Evolutionary conservation across 352 stramenopile genomes (phyloP).

Genomic region (Thalassiosira oceanica): DNA sequence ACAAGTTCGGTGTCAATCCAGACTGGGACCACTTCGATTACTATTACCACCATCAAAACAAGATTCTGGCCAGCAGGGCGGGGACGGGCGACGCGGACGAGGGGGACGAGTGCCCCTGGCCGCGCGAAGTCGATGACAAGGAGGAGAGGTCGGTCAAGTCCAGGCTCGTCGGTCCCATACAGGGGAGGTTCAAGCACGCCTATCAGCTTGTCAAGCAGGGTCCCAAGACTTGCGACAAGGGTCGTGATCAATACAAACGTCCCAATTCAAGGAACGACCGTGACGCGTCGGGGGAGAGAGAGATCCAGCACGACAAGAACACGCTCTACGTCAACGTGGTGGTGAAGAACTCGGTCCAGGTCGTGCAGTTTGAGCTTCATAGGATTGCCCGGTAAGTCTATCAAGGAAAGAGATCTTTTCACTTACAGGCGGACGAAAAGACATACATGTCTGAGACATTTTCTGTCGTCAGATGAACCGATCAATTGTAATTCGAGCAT

Average conservation of each 20-base stretch:
- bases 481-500: too few species aligned
- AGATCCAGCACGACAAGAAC: conserved; percentile 46
- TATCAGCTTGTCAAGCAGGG: conserved; percentile 76
- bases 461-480: too few species aligned
- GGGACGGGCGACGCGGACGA: conserved; percentile 10
- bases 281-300: neutral
- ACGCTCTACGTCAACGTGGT: conserved; percentile 78
- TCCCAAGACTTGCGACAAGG: too few species aligned
- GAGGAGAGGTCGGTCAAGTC: conserved; percentile 18
- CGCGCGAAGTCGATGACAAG: conserved; percentile 26
- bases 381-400: too few species aligned
- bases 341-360: conserved; percentile 72
- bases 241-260: too few species aligned
- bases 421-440: too few species aligned
- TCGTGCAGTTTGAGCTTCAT: conserved; percentile 72
- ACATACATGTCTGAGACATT: too few species aligned
- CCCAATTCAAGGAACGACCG: too few species aligned
- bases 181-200: conserved; percentile 70
- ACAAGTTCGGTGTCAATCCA: neutral
- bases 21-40: conserved; percentile 20
- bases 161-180: conserved; percentile 20
- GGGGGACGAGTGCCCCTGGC: conserved; percentile 41
- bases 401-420: too few species aligned
- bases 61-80: conserved; percentile 16
- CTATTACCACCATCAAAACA: conserved; percentile 26